phyloP scores from a whole-genome alignment of 2,329 filamentous ascomycete genomes.

The Paraphaeosphaeria sporulosa region DNA sequence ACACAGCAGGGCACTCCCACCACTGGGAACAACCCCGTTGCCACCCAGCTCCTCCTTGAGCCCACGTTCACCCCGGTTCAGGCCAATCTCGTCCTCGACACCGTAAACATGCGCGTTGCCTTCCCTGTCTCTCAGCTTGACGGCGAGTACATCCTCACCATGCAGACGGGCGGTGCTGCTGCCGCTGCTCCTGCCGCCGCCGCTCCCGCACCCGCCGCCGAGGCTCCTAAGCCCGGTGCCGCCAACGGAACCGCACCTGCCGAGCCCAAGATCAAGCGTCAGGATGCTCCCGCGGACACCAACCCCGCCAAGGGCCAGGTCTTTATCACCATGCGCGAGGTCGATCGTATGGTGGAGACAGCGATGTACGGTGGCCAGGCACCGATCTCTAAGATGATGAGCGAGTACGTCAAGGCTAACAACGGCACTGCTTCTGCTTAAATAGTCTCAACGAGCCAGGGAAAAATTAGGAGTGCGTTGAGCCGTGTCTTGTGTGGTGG shows the following conservation, averaged over 20 bases:
- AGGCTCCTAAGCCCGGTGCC: conserved; percentile 25
- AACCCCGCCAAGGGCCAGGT: conserved; percentile 35
- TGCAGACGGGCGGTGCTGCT: conserved; percentile 30
- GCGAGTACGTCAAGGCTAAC: conserved; percentile 39
- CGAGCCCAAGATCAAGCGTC: conserved; percentile 18
- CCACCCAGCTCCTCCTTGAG: conserved; percentile 41
- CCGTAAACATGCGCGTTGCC: conserved; percentile 46
- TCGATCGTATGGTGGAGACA: conserved; percentile 41
- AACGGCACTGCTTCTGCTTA: conserved; percentile 10
- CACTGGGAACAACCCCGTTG: conserved; percentile 43
- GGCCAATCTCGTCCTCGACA: conserved; percentile 44
- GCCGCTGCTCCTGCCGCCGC: conserved; percentile 5
- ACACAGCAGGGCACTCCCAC: conserved; percentile 31
- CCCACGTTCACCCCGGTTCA: conserved; percentile 48
- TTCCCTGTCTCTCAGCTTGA: conserved; percentile 46
- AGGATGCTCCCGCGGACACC: conserved; percentile 26
- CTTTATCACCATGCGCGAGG: conserved; percentile 44
- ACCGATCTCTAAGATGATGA: conserved; percentile 46
- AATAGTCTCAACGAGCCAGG: neutral
- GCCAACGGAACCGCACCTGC: conserved; percentile 21
- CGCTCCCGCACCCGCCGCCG: conserved; percentile 15
- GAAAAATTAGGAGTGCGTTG: neutral
- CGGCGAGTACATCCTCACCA: conserved; percentile 47
- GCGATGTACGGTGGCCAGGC: conserved; percentile 39
- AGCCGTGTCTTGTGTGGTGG: neutral